phyloP scores from a whole-genome alignment of 1,284 basidiomycete genomes.

The Uromyces viciae-fabae region DNA sequence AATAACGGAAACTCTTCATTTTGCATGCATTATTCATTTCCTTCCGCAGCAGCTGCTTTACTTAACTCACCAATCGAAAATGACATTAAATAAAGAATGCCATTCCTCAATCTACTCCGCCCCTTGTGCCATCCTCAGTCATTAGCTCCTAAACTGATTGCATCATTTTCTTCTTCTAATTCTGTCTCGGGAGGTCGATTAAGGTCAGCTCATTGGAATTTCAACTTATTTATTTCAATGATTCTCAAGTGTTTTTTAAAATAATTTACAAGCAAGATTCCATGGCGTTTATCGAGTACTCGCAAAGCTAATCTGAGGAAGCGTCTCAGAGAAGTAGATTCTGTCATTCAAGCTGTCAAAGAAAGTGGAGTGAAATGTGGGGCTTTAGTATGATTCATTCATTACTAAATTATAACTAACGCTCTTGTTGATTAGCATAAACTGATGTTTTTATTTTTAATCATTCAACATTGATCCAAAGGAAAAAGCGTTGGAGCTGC shows the following conservation, averaged over 20 bases:
- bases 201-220: no score
- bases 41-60: background rate
- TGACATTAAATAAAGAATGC: no score
- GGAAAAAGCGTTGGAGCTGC: conserved; percentile 40
- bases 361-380: conserved; percentile 42
- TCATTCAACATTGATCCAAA: background rate
- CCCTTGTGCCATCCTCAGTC: no score
- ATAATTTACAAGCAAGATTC: conserved; percentile 46
- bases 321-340: conserved; percentile 45
- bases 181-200: no score
- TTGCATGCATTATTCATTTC: background rate
- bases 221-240: no score
- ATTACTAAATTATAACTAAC: no score
- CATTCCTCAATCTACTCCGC: no score
- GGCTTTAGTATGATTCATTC: conserved; percentile 30
- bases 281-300: conserved; percentile 44
- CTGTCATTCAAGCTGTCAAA: conserved; percentile 40
- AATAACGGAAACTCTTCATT: background rate
- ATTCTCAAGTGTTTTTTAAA: no score
- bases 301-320: conserved; percentile 45
- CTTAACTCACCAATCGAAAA: no score
- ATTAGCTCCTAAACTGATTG: no score
- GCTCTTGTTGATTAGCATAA: background rate
- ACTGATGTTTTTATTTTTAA: background rate
- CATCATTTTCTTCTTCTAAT: no score